Base-by-base conservation (phyloP, 805 yeast species). In the Metschnikowia amazonensis region DNA sequence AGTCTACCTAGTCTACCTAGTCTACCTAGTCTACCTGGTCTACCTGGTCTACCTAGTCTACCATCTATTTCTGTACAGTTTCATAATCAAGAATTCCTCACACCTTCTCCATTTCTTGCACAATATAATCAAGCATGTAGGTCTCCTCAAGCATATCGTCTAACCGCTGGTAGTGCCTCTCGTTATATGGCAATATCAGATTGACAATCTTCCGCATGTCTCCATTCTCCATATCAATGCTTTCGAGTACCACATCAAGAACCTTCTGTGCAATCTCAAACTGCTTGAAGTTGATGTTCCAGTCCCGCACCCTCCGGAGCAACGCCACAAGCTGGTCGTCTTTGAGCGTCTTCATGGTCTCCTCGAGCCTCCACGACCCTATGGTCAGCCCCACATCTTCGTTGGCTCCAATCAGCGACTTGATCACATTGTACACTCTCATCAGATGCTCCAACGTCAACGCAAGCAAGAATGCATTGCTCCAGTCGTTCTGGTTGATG, bases 241-340 rank as follows among this genome's bases (percentile, higher is more conserved):
- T 72, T 34, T 69, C 65, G 48, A 94, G 67, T 28, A 92, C 66
- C 20, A 86, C 82, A 52, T 79, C 74, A 43, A 92, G 73, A 34
- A 89, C 67, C 47, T 80, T 81, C 65, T 92, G 99, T 10, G 96
- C 86, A 45, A 88, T 77, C 42, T 77, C 80, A 59, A 87, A 87
- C 30, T 88, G 82, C 58, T 81, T 80, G 43, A 87, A 85, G 63
- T 89, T 92, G 36, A 95, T 84, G 63, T 94, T 94, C 99, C 99
- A 94, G 60, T 89, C 96, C 56, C 97, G 79, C 17, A 90, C 74
- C 57, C 95, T 82, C 58, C 79, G 79, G 63, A 94, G 76, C 20
- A 94, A 63, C 10, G 70, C 60, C 34, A 75, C 55, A 20, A 90
- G 64, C 57, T 85, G 86, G 1, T 80, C 84, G 28, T 77, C 69